Conservation (phyloP, 129 eudicot species). For the sunflower (Helianthus annuus) region HanXRQr2.0-SUNRISE NC_035447.2:168251973-168252472, state of each 20-base stretch:
- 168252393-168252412: slow-evolving; percentile 29
- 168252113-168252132: slow-evolving; percentile 63
- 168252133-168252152: slow-evolving; percentile 80
- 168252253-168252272: slow-evolving; percentile 30
- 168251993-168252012: slow-evolving; percentile 61
- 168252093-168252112: slow-evolving; percentile 44
- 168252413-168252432: slow-evolving; percentile 30
- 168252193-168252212: slow-evolving; percentile 47
- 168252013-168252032: slow-evolving; percentile 95
- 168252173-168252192: slow-evolving; percentile 62
- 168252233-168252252: slow-evolving; percentile 45
- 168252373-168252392: slow-evolving; percentile 37
- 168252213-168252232: slow-evolving; percentile 56
- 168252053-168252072: slow-evolving; percentile 54
- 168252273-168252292: slow-evolving; percentile 39
- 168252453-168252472: slow-evolving; percentile 53
- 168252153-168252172: slow-evolving; percentile 73
- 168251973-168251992: slow-evolving; percentile 36
- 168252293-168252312: slow-evolving; percentile 50
- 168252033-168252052: slow-evolving; percentile 75
- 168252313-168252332: slow-evolving; percentile 55
- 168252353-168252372: slow-evolving; percentile 45
- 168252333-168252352: slow-evolving; percentile 23
- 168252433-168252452: slow-evolving; percentile 53
- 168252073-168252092: slow-evolving; percentile 43